Base-by-base conservation (phyloP, 371 early-diverging fungal species). In the Furculomyces boomerangus region DNA sequence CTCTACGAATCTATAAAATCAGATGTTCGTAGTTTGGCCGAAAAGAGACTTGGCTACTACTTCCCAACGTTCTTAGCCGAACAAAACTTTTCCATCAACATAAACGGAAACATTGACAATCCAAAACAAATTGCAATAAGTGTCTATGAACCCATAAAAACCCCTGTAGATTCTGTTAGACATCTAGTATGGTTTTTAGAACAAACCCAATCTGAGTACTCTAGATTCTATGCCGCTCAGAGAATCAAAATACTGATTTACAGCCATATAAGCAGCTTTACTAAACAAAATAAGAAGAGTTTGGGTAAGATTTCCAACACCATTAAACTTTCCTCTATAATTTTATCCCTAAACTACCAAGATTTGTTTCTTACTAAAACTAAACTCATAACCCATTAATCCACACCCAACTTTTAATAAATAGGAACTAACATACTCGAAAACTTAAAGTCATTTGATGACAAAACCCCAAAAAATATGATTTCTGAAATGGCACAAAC, bases 51-150 rank as follows among this genome's bases (percentile, higher is more conserved):
- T 30, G 82, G 83, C 47, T 76, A 79, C 56, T 78, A 74, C 43
- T 88, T 86, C 54, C 92, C 92, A 27, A 86, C 86, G 18, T 91
- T 88, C 65, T 70, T 79, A 74, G 32, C 65, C 73, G 3, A 62
- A 66, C 46, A 66, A 65, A 25, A 66, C 60, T 54, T 61, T 24
- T 18, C 25, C 5, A 28, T 26, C 39, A 35, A 30, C 22, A 41
- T 30, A 35, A 22, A 27, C 30, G 54, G 54, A 30, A 56, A 55
- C 24, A 49, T 57, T 27, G 56, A 56, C 31, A 35, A 50, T 1
- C 55, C 57, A 2, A 60, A 60, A 29, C 57, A 61, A 46, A 65
- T 68, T 16, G 72, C 69, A 41, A 56, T 74, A 60, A 64, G 71
- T 29, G 70, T 63, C 46, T 60, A 67, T 47, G 68, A 66, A 20